Conservation (phyloP, 768 basidiomycete genomes). For the Hortiboletus campestris region DNA sequence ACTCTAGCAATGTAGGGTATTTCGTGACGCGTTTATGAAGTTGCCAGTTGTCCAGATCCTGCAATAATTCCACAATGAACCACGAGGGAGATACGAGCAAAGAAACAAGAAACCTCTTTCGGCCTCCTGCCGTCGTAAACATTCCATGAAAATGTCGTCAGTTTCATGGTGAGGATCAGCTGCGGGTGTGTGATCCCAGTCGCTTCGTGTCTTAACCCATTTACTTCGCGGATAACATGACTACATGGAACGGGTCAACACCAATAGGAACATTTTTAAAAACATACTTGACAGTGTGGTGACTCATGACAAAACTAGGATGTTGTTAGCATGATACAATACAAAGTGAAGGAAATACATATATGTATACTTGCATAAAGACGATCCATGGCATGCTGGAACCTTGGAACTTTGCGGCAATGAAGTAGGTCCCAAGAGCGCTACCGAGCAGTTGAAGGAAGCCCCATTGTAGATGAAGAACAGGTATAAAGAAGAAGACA, state of each 20-base stretch:
- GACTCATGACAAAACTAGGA: constrained; percentile 75
- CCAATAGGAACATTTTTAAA: not conserved
- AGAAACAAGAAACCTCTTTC: constrained; percentile 39
- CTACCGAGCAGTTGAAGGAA: constrained; percentile 74
- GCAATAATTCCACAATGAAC: not conserved
- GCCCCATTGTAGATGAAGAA: constrained; percentile 69
- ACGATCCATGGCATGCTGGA: constrained; percentile 91
- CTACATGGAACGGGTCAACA: constrained; percentile 34
- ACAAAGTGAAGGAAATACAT: not conserved
- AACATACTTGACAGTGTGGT: constrained; percentile 85
- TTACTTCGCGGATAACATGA: constrained; percentile 56
- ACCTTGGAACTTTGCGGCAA: constrained; percentile 57
- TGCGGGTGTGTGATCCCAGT: too few relatives aligned
- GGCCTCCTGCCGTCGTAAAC: constrained; percentile 68
- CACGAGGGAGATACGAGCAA: not conserved
- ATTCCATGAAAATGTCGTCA: constrained; percentile 90
- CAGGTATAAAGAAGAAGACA: constrained; percentile 71
- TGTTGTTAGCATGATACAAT: constrained; percentile 1
- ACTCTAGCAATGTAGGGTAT: constrained; percentile 79
- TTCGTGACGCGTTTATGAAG: constrained; percentile 58
- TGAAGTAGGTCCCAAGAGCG: constrained; percentile 70
- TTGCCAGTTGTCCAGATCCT: constrained; percentile 93
- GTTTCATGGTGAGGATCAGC: too few relatives aligned
- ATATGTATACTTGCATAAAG: constrained; percentile 51
- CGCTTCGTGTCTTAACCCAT: too few relatives aligned